Conservation (phyloP, 768 basidiomycete species). For the Tylopilus intermedius region DNA sequence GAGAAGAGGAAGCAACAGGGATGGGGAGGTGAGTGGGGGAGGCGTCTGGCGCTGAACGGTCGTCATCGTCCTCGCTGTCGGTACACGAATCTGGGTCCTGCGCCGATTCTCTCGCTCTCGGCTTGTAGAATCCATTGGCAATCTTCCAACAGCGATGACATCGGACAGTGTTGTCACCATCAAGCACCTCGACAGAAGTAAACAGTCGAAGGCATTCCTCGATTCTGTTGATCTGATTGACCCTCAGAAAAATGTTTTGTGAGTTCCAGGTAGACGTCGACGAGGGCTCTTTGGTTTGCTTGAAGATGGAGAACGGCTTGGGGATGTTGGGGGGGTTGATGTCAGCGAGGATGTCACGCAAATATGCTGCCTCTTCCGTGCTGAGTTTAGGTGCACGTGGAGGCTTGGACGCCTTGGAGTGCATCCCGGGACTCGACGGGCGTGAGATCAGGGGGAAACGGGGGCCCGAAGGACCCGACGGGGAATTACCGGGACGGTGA, state of each 20-base stretch:
- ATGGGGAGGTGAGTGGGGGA: constrained; percentile 26
- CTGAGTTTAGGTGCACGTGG: constrained; percentile 52
- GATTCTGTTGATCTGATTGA: constrained; percentile 24
- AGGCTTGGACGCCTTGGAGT: constrained; percentile 35
- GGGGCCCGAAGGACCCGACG: constrained; percentile 14
- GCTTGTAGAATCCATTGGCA: constrained; percentile 57
- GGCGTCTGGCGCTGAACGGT: constrained; percentile 8
- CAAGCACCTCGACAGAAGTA: constrained; percentile 87
- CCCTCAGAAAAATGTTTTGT: constrained; percentile 27
- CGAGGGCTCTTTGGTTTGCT: constrained; percentile 32
- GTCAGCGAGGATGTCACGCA: constrained; percentile 66
- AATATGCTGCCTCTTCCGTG: constrained; percentile 57
- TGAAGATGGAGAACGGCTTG: constrained; percentile 49
- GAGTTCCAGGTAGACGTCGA: constrained; percentile 12
- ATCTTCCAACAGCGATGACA: constrained; percentile 95
- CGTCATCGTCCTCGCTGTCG: constrained; percentile 32
- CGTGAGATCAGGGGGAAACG: constrained; percentile 25
- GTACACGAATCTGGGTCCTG: constrained; percentile 28
- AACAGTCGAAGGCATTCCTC: constrained; percentile 85
- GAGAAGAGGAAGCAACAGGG: constrained; percentile 1
- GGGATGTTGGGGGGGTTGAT: constrained; percentile 39
- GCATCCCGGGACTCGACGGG: constrained; percentile 27
- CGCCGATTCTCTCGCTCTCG: constrained; percentile 17
- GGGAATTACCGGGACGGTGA: constrained; percentile 20
- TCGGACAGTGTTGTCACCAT: constrained; percentile 92